Evolutionary conservation across 179 eudicot species (phyloP), one percentile per base, ranked within the genome.

Genomic region (Beta lomatogona): DNA sequence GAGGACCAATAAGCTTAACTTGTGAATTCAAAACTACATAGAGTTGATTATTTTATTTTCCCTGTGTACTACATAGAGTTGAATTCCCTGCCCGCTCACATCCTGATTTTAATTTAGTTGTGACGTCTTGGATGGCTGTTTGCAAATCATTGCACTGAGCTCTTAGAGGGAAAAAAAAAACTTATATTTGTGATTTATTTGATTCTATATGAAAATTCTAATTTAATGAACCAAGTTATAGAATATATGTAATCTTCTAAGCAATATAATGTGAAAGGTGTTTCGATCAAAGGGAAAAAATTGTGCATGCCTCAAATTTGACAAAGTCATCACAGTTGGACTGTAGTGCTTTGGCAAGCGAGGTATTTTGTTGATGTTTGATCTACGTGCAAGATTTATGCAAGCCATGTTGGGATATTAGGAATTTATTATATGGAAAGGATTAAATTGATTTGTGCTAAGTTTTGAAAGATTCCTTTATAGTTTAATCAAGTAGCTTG

Each of bases 401-500:
- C 64, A 60, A 60, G 69, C 41, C 41, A 36, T 64, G 41, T 61
- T 64, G 9, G 69, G 16, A 64, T 64, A 18, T 18, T 60, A 60
- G 28, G n/a, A 28, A 64, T 3, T 22, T 64, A 8, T 64, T 2
- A 10, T 64, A 25, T 5, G 10, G 28, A 36, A 36, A 64, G 44
- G 4, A 64, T 44, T 12, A 25, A 22, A 22, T 4, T 10, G 15
- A 64, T 25, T 48, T 48, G 1, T 48, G 53, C 7, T 48, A 48
- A n/a, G n/a, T n/a, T n/a, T n/a, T n/a, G n/a, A n/a, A n/a, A n/a
- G n/a, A n/a, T n/a, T n/a, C n/a, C 9, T 48, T 13, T 8, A 45
- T 18, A 69, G 12, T 50, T 44, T 69, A 4, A 45, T 44, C 25
- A 18, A 89, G 89, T 88, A 88, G 31, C 31, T 28, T 28, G 31